Evolutionary conservation across 306 rosid species (phyloP).

Genomic region (Ceratonia siliqua): DNA sequence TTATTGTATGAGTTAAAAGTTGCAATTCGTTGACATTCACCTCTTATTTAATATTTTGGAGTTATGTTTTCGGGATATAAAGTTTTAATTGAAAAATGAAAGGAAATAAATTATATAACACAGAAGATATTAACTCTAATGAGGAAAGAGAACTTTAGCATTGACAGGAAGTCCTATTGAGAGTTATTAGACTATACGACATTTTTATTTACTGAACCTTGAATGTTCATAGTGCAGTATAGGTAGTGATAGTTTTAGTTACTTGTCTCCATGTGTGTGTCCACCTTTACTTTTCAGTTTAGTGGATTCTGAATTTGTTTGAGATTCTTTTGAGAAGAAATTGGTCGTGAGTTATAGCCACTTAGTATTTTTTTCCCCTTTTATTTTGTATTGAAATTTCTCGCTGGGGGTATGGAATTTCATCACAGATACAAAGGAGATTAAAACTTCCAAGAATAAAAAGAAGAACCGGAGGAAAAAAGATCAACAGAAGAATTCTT

Average conservation of each 20-base stretch:
- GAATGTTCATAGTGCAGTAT: not conserved
- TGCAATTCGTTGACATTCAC: not conserved
- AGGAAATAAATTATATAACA: not conserved
- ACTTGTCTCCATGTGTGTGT: not conserved
- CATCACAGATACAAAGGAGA: conserved; percentile 69
- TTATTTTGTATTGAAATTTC: conserved; percentile 19
- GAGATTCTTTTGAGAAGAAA: not conserved
- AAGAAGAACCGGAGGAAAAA: conserved; percentile 89
- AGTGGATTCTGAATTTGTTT: conserved; percentile 19
- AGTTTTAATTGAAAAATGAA: not conserved
- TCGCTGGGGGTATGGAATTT: conserved; percentile 32
- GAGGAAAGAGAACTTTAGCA: conserved; percentile 6
- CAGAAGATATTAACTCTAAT: not conserved
- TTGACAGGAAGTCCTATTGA: not conserved
- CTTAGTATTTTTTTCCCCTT: not conserved
- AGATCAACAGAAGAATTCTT: conserved; percentile 65
- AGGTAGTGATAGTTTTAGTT: conserved; percentile 13
- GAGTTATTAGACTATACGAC: not conserved
- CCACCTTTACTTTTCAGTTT: conserved; percentile 17
- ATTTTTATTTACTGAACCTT: conserved; percentile 19
- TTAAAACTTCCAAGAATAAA: conserved; percentile 72
- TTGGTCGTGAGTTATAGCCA: conserved; percentile 15
- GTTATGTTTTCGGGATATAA: not conserved
- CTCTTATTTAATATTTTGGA: not conserved
- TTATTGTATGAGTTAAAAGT: not conserved